A percentile compares a stretch with the other conserved stretches of the same genome.
Evolutionary conservation across 2,329 filamentous ascomycete genomes (phyloP).

Genomic region (Epicoccum sorghinum): DNA sequence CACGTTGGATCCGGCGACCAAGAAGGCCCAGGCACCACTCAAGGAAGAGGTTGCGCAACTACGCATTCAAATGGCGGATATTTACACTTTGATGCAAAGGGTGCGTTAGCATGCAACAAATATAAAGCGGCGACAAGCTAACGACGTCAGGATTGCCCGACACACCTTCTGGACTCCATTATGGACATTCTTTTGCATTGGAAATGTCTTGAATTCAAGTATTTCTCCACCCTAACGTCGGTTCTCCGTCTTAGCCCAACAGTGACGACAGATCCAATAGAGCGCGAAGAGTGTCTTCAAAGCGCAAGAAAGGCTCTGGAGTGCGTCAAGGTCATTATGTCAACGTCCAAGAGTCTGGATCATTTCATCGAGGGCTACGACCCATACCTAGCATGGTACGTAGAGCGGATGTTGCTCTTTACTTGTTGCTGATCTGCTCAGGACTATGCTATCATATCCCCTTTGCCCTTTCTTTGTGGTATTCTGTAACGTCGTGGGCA

Average conservation of each 20-base stretch:
- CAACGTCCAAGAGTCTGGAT: constrained; percentile 28
- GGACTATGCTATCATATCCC: constrained; percentile 44
- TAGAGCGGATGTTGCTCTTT: background rate
- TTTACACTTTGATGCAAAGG: constrained; percentile 30
- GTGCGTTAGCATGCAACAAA: constrained; percentile 12
- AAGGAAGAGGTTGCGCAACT: constrained; percentile 31
- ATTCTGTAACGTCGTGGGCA: constrained; percentile 47
- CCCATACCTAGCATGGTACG: constrained; percentile 39
- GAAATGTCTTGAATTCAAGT: constrained; percentile 43
- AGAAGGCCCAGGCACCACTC: constrained; percentile 18
- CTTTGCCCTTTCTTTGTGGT: constrained; percentile 45
- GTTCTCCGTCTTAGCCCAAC: constrained; percentile 41
- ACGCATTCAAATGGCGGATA: constrained; percentile 29
- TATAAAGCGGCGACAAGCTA: background rate
- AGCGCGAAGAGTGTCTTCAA: constrained; percentile 40
- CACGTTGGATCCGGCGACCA: constrained; percentile 24
- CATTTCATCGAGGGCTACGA: constrained; percentile 41
- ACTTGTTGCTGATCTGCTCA: constrained; percentile 17
- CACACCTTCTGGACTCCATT: constrained; percentile 24
- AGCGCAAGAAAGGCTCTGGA: constrained; percentile 41
- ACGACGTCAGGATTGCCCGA: constrained; percentile 25
- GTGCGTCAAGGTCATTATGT: constrained; percentile 34
- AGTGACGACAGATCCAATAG: constrained; percentile 33
- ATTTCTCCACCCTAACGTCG: constrained; percentile 39
- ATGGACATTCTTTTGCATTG: constrained; percentile 37